These are phyloP conservation scores for Chrysosporium queenslandicum DNA, from an alignment of 2,329 filamentous ascomycete species.

Conservation along the genomic window DNA sequence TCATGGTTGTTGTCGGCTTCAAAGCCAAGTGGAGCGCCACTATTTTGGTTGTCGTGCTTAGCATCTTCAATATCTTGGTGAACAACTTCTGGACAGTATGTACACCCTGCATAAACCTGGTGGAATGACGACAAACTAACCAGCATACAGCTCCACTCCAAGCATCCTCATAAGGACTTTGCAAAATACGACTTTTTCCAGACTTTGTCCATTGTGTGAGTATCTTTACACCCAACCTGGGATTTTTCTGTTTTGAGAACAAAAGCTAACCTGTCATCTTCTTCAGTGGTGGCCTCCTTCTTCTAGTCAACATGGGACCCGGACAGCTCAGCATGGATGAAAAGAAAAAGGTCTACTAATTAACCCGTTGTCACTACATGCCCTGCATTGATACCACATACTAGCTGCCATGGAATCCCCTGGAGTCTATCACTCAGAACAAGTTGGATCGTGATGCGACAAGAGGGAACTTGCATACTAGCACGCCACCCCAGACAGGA, in stretches of 20 bases:
- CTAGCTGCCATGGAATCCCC: not conserved
- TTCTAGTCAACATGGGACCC: slow-evolving; percentile 96
- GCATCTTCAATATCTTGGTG: slow-evolving; percentile 90
- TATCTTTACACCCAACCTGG: slow-evolving; percentile 17
- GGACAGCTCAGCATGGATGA: slow-evolving; percentile 97
- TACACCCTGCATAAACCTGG: slow-evolving; percentile 19
- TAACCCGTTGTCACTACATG: not conserved
- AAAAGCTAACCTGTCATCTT: slow-evolving; percentile 18
- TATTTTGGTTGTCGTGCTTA: slow-evolving; percentile 86
- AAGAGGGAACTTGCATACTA: not conserved
- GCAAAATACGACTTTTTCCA: slow-evolving; percentile 99
- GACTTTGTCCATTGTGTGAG: slow-evolving; percentile 90
- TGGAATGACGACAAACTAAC: slow-evolving; percentile 5
- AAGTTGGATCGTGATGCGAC: not conserved
- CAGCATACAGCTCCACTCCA: slow-evolving; percentile 66
- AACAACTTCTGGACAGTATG: slow-evolving; percentile 99
- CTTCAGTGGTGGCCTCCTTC: slow-evolving; percentile 71
- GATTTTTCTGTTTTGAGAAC: slow-evolving; percentile 6
- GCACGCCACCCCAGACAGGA: not conserved
- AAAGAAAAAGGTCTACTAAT: slow-evolving; percentile 99
- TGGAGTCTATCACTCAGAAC: not conserved
- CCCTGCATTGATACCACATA: not conserved
- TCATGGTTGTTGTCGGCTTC: slow-evolving; percentile 99
- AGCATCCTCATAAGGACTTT: slow-evolving; percentile 99
- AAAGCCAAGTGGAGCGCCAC: slow-evolving; percentile 99